Conservation (phyloP, 2,329 filamentous ascomycete genomes). For the Metarhizium album region DNA sequence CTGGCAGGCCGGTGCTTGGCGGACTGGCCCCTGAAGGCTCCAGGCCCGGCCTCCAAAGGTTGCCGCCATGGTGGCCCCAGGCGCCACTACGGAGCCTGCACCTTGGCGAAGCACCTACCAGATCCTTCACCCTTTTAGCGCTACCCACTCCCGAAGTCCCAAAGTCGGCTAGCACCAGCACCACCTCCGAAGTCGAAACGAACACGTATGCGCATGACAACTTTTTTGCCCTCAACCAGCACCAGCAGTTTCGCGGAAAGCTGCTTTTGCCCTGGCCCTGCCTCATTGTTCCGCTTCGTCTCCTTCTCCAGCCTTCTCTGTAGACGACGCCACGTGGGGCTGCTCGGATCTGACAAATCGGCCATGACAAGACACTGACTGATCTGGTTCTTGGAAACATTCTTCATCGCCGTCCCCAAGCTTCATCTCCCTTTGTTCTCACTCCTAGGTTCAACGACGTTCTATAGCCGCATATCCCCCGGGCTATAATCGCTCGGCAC, state of each 20-base stretch:
- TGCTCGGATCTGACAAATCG: slow-evolving; percentile 17
- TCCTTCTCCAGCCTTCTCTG: slow-evolving; percentile 10
- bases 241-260: not conserved
- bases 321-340: slow-evolving; percentile 22
- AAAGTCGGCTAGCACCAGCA: slow-evolving; percentile 7
- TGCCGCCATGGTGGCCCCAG: not conserved
- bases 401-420: not conserved
- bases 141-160: not conserved
- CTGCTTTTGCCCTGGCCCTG: not conserved
- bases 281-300: not conserved
- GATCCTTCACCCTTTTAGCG: slow-evolving; percentile 1
- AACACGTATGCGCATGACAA: slow-evolving; percentile 21
- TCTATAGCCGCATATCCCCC: not conserved
- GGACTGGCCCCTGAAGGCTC: not conserved
- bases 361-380: slow-evolving; percentile 15
- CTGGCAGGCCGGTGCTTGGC: not conserved
- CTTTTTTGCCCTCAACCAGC: slow-evolving; percentile 8
- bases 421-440: not conserved
- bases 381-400: slow-evolving; percentile 3
- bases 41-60: not conserved
- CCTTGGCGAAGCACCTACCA: not conserved
- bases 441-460: not conserved
- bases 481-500: slow-evolving; percentile 2
- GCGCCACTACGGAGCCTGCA: not conserved
- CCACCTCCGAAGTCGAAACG: slow-evolving; percentile 9